Conservation (phyloP, 2,329 filamentous ascomycete genomes). For the Aspergillus jensenii region DNA sequence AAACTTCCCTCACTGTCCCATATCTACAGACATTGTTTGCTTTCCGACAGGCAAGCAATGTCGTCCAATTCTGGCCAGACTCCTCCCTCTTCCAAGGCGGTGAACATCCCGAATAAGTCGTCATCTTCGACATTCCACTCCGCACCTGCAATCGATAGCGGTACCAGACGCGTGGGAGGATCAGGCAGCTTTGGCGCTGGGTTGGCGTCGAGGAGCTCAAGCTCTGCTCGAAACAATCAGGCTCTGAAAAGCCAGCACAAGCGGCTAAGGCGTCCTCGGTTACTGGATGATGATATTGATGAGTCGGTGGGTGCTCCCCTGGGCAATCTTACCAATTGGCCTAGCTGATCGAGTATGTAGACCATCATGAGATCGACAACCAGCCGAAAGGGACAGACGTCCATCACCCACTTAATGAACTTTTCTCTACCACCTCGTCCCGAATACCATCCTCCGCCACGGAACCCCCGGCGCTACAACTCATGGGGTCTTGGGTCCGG, state of each 20-base stretch:
- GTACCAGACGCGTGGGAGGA: conserved; percentile 39
- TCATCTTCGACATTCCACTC: conserved; percentile 34
- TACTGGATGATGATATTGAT: conserved; percentile 80
- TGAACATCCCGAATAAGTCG: conserved; percentile 36
- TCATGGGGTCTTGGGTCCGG: conserved; percentile 86
- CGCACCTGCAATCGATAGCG: conserved; percentile 31
- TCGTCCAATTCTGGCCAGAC: conserved; percentile 41
- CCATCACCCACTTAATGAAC: conserved; percentile 94
- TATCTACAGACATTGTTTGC: neutral
- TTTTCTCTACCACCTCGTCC: conserved; percentile 78
- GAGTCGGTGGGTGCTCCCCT: conserved; percentile 62
- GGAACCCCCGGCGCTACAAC: conserved; percentile 67
- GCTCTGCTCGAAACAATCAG: conserved; percentile 68
- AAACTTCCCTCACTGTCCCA: neutral
- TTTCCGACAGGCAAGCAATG: conserved; percentile 31
- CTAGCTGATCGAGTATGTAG: conserved; percentile 34
- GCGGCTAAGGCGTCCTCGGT: conserved; percentile 69
- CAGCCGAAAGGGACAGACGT: conserved; percentile 86
- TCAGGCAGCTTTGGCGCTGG: conserved; percentile 43
- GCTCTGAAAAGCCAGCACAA: conserved; percentile 78
- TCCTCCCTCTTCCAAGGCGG: conserved; percentile 39
- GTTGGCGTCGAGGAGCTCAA: conserved; percentile 36
- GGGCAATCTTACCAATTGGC: conserved; percentile 2
- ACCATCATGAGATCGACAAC: conserved; percentile 63
- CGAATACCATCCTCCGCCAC: conserved; percentile 56